Percentiles rank a stretch among this genome's conserved stretches.
Evolutionary conservation across 352 stramenopile species (phyloP).

Genomic region (Phytophthora sp.): DNA sequence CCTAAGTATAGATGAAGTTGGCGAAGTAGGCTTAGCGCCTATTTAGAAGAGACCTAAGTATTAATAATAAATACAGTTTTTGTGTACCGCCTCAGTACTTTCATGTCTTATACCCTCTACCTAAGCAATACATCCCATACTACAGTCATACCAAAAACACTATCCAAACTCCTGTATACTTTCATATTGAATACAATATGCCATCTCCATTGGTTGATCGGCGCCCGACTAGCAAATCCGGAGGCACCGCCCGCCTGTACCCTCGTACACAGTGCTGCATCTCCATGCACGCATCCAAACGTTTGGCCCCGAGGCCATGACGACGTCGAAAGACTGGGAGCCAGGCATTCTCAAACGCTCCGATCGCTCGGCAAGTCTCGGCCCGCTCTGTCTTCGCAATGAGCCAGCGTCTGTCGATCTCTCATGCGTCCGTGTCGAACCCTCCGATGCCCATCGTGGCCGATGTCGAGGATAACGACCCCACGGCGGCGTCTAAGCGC

Average conservation of each 20-base stretch:
- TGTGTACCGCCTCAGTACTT: slow-evolving; percentile 27
- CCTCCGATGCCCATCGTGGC: slow-evolving; percentile 24
- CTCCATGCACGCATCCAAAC: slow-evolving; percentile 22
- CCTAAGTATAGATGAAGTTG: too few relatives aligned
- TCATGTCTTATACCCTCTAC: not conserved
- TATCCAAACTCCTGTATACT: not conserved
- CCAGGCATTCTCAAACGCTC: slow-evolving; percentile 28
- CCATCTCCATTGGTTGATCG: too few relatives aligned
- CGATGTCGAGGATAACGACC: slow-evolving; percentile 1
- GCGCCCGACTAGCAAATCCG: slow-evolving; percentile 35
- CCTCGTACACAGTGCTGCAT: slow-evolving; percentile 6
- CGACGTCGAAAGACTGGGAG: slow-evolving; percentile 18
- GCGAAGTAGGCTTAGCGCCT: too few relatives aligned
- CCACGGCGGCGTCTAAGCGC: slow-evolving; percentile 27
- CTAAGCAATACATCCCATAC: not conserved
- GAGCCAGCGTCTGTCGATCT: slow-evolving; percentile 35
- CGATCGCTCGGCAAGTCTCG: slow-evolving; percentile 11
- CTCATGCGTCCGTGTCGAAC: slow-evolving; percentile 31
- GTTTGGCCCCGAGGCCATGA: slow-evolving; percentile 21
- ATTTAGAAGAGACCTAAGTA: too few relatives aligned
- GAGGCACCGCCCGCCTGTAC: slow-evolving; percentile 7
- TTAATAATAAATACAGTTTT: too few relatives aligned
- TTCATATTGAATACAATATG: too few relatives aligned
- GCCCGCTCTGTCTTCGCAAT: not conserved
- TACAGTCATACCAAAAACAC: not conserved